Evolutionary conservation across 1,284 basidiomycete species (phyloP), one percentile per base, ranked within the genome.

Genomic region (Mrakiaceae sp.): DNA sequence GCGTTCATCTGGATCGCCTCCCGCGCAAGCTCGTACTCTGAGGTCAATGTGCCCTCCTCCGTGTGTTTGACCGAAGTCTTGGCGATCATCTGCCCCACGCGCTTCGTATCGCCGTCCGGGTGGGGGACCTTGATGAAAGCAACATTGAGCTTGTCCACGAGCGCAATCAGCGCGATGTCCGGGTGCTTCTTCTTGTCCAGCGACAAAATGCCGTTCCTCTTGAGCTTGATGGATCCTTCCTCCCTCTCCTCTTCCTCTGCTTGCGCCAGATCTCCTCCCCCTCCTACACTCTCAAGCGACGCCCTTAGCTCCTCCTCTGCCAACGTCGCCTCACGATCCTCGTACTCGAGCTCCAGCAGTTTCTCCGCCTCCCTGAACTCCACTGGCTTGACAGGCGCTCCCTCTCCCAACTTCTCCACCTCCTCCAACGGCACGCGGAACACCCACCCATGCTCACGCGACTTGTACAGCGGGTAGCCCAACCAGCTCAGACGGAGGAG

Each of bases 61-160:
- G 92, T 87, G 69, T 84, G 89, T 71, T 88, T 87, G 74, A 96
- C 81, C 76, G 98, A 98, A 4, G 83, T 83, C 77, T 98, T 98
- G 59, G 84, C 83, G 10, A 98, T 83, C 0, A 95, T 94, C 69
- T 82, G 93, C 0, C 93, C 95, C 12, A 98, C 94, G 71, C 98
- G 98, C 55, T 90, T 88, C 51, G 83, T 83, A 67, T 96, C 95
- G 3, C 96, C 95, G 70, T 94, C 90, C 72, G 93, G 92, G 77
- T 98, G 96, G 0, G 94, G 96, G 1, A 98, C 81, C 76, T 96
- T 95, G 80, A 90, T 90, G 76, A 92, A 98, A 2, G 67, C 55
- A 54, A 72, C 68, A 7, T 70, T 61, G 5, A 11, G 51, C 40
- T n/a, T 39, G 7, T 14, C 4, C 8, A 42, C 53, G 14, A 56